Base-by-base conservation (phyloP, 768 basidiomycete species). In the Amanita molliuscula region DNA sequence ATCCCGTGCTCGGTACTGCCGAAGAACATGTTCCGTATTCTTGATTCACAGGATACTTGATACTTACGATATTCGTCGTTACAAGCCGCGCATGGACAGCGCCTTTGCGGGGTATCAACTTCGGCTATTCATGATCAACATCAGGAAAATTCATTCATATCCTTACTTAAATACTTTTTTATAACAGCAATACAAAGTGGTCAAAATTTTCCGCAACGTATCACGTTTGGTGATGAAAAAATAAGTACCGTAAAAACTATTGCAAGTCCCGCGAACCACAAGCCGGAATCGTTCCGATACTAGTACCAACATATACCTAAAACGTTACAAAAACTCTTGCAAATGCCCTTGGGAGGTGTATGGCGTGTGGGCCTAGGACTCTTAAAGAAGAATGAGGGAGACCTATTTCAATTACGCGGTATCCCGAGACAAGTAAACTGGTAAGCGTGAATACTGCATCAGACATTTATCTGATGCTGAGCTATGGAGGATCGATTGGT, bases 361-460 rank as follows among this genome's bases (percentile, higher is more conserved):
- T 55, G 89, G 88, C 15, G 88, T 98, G 3, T 99, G 96, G 95
- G 79, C 81, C 0, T 97, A 85, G 83, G 85, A 90, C 58, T 66
- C 58, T 66, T 63, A 4, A 67, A 67, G 25, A 83, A 81, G 57
- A 65, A 81, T 98, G 48, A 74, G 87, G 43, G 88, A 91, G 61
- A 86, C 74, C 55, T 98, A 96, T 61, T 99, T 99, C 58, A n/a
- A n/a, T n/a, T n/a, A 63, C 69, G 10, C 78, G 78, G 49, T 70
- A 91, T 60, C 87, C 89, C 1, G 57, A 59, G 50, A 82, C 74
- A 7, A 82, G 77, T 5, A 69, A 72, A 50, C 80, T 77, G 74
- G 89, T 80, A 41, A 42, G 44, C 42, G 28, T 28, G n/a, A 41
- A 44, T 47, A n/a, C 18, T 20, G 15, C 23, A 18, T 13, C 15